Evolutionary conservation across 768 basidiomycete species (phyloP).

Genomic region (Podaxis sp.): DNA sequence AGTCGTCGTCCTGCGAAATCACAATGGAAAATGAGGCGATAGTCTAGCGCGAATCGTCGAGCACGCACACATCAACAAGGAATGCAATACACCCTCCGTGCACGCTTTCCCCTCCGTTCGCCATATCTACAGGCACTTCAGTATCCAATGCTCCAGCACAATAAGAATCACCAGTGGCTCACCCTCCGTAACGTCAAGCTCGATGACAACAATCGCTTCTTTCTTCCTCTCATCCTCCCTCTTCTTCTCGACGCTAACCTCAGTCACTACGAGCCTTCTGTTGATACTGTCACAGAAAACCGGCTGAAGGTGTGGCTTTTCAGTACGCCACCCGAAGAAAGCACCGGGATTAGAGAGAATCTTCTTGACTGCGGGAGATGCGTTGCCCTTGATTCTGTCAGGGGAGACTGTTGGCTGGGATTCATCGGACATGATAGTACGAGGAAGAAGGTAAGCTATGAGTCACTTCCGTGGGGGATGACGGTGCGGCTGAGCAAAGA

Average conservation of each 20-base stretch:
- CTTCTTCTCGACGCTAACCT: slow-evolving; percentile 38
- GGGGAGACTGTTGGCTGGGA: not conserved
- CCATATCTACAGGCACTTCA: slow-evolving; percentile 43
- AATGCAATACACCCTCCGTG: slow-evolving; percentile 60
- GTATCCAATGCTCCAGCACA: not conserved
- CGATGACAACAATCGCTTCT: slow-evolving; percentile 44
- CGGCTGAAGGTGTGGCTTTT: slow-evolving; percentile 12
- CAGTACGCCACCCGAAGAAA: slow-evolving; percentile 18
- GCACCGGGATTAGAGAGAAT: slow-evolving; percentile 22
- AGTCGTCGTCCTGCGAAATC: slow-evolving; percentile 43
- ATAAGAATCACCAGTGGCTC: not conserved
- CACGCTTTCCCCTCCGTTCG: slow-evolving; percentile 43
- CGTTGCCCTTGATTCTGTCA: slow-evolving; percentile 22
- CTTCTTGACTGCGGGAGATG: slow-evolving; percentile 22
- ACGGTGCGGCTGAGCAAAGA: not conserved
- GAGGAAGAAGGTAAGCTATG: not conserved
- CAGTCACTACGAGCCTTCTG: slow-evolving; percentile 32
- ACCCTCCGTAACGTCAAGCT: slow-evolving; percentile 44
- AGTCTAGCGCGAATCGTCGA: not conserved
- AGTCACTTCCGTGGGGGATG: no score
- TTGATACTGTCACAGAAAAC: slow-evolving; percentile 24
- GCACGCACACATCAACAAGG: slow-evolving; percentile 50
- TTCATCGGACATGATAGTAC: not conserved
- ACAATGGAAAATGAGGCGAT: not conserved
- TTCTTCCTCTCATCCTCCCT: slow-evolving; percentile 39